A percentile compares a stretch with the other conserved stretches of the same genome.
phyloP scores from a whole-genome alignment of 1,284 basidiomycete species.

The Schizophyllum amplum region DNA sequence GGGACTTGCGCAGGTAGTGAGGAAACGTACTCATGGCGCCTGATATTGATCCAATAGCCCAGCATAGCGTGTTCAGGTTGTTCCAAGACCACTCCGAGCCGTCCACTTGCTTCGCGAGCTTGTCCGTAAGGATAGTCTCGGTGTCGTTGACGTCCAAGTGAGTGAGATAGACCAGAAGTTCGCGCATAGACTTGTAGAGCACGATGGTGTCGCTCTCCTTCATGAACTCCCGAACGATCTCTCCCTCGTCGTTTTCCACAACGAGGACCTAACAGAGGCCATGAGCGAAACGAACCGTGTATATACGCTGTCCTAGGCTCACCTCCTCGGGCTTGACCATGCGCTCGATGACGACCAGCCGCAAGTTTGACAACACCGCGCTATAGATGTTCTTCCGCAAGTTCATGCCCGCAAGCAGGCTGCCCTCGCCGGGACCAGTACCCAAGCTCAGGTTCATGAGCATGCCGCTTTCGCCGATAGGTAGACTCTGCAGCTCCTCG shows the following conservation, averaged over 20 bases:
- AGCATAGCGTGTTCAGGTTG: slow-evolving; percentile 98
- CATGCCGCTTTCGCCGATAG: slow-evolving; percentile 89
- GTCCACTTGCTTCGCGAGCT: slow-evolving; percentile 94
- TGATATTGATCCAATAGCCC: slow-evolving; percentile 99
- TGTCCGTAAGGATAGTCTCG: slow-evolving; percentile 95
- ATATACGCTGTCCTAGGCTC: slow-evolving; percentile 18
- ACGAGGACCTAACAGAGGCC: slow-evolving; percentile 75
- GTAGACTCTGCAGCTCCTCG: slow-evolving; percentile 90
- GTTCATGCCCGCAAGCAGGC: slow-evolving; percentile 68
- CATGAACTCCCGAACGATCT: slow-evolving; percentile 99
- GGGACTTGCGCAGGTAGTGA: neutral
- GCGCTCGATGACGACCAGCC: slow-evolving; percentile 95
- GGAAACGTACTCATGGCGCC: slow-evolving; percentile 90
- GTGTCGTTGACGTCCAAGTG: slow-evolving; percentile 96
- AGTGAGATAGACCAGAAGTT: slow-evolving; percentile 93
- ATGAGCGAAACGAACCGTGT: slow-evolving; percentile 5
- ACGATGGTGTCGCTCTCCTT: slow-evolving; percentile 99
- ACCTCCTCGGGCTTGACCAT: slow-evolving; percentile 99
- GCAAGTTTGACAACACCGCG: slow-evolving; percentile 90
- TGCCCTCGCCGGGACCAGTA: slow-evolving; percentile 51
- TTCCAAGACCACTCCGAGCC: slow-evolving; percentile 99
- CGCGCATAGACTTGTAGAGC: slow-evolving; percentile 98
- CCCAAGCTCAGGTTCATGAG: slow-evolving; percentile 90
- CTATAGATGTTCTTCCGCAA: slow-evolving; percentile 92
- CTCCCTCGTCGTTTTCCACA: slow-evolving; percentile 99